Evolutionary conservation across 2,329 filamentous ascomycete species (phyloP).

Genomic region (Diplodia sapinea): DNA sequence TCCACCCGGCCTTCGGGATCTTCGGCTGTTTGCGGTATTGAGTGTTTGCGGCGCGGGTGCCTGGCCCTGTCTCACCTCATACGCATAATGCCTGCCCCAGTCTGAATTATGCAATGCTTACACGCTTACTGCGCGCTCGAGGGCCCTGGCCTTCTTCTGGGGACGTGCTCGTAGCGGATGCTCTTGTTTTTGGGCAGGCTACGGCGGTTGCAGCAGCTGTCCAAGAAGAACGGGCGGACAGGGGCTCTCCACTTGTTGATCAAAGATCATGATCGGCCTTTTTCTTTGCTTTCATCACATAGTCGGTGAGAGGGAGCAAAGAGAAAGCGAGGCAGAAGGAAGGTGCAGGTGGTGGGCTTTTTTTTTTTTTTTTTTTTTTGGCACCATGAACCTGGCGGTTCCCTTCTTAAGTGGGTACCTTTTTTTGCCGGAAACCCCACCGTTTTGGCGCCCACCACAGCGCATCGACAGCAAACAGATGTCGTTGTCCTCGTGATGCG

Average conservation of each 20-base stretch:
- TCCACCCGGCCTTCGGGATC: conserved; percentile 1
- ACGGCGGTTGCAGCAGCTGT: not conserved
- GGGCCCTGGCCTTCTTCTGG: not conserved
- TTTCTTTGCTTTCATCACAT: conserved; percentile 18
- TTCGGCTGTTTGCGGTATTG: conserved; percentile 7
- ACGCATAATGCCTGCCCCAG: not conserved
- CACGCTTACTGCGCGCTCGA: not conserved
- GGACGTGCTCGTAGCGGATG: not conserved
- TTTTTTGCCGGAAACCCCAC: not conserved
- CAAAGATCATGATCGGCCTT: conserved; percentile 12
- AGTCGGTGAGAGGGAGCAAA: conserved; percentile 12
- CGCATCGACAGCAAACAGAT: not conserved
- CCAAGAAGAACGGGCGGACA: not conserved
- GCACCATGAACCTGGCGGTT: not conserved
- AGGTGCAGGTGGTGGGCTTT: not conserved
- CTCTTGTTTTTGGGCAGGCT: not conserved
- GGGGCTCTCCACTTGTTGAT: not conserved
- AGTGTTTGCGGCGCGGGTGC: not conserved
- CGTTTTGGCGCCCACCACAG: not conserved
- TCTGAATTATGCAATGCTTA: conserved; percentile 1
- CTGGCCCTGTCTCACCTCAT: conserved; percentile 6
- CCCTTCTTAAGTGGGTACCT: not conserved
- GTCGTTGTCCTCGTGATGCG: not conserved
- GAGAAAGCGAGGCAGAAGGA: not conserved
- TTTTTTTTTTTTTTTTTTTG: conserved; percentile 1